phyloP scores from a whole-genome alignment of 768 basidiomycete species.

The Daedaleopsis nitida region DNA sequence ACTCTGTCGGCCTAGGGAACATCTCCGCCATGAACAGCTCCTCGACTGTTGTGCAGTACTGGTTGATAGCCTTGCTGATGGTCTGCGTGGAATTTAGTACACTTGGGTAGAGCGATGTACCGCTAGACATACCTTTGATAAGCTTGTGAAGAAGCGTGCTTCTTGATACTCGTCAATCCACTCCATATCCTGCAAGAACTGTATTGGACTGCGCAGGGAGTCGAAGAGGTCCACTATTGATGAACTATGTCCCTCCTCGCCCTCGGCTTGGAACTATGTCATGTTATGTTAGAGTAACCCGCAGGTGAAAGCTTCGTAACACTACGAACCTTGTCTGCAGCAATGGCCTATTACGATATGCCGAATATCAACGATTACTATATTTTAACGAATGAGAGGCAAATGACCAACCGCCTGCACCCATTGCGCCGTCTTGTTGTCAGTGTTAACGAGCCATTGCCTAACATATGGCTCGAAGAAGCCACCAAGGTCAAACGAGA shows the following conservation, averaged over 20 bases:
- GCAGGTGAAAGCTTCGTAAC: not conserved
- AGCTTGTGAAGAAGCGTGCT: slow-evolving; percentile 84
- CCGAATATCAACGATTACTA: not conserved
- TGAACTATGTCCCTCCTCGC: slow-evolving; percentile 85
- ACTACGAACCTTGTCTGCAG: slow-evolving; percentile 69
- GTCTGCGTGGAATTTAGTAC: slow-evolving; percentile 50
- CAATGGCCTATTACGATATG: slow-evolving; percentile 59
- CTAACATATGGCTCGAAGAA: slow-evolving; percentile 90
- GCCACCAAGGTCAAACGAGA: slow-evolving; percentile 67
- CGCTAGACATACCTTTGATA: slow-evolving; percentile 71
- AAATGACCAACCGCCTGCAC: slow-evolving; percentile 74
- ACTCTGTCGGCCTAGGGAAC: slow-evolving; percentile 83
- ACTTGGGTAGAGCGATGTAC: not conserved
- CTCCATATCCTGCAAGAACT: slow-evolving; percentile 83
- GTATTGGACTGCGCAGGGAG: slow-evolving; percentile 87
- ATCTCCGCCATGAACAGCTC: slow-evolving; percentile 92
- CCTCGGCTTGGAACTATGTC: slow-evolving; percentile 75
- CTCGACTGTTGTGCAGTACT: slow-evolving; percentile 88
- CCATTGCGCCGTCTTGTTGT: slow-evolving; percentile 91
- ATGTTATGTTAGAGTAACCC: not conserved
- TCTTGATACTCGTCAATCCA: slow-evolving; percentile 93
- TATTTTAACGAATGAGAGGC: not conserved
- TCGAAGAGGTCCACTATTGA: slow-evolving; percentile 97
- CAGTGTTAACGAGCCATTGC: slow-evolving; percentile 87
- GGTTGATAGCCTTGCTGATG: slow-evolving; percentile 87